A percentile compares a stretch with the other conserved stretches of the same genome.
These are phyloP conservation scores for Cylindrotheca fusiformis DNA, from an alignment of 108 stramenopile genomes.

Conservation along the genomic window DNA sequence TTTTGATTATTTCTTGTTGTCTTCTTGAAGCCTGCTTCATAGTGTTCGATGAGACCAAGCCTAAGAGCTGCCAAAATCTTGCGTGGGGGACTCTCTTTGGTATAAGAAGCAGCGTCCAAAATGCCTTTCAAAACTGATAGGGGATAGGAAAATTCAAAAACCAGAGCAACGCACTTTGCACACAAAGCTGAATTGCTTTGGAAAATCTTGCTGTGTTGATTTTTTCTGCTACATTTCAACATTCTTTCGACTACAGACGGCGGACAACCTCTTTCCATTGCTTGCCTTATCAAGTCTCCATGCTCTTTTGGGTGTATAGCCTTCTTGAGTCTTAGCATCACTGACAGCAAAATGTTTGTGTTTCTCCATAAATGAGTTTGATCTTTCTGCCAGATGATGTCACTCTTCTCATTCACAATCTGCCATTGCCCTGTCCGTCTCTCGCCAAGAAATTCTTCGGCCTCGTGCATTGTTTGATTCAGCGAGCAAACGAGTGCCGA, in stretches of 20 bases:
- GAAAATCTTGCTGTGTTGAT: background rate
- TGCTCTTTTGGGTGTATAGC: background rate
- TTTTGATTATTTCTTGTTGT: background rate
- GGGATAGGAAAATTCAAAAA: background rate
- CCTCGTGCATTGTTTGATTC: no score
- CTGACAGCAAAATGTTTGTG: background rate
- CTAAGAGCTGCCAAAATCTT: background rate
- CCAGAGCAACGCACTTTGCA: background rate
- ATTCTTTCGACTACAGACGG: background rate
- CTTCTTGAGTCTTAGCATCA: background rate
- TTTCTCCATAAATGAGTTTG: background rate
- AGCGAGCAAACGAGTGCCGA: background rate
- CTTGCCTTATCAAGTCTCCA: background rate
- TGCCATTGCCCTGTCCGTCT: background rate
- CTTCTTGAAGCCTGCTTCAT: background rate
- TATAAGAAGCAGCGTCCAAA: background rate
- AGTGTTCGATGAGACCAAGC: background rate
- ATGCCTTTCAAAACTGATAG: background rate
- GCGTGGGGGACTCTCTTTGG: background rate
- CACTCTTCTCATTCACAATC: background rate
- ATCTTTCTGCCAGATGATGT: background rate
- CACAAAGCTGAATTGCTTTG: background rate
- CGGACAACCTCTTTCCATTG: background rate
- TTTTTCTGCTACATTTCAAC: background rate
- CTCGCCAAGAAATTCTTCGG: no score